Percentiles rank a stretch among this genome's conserved stretches.
Evolutionary conservation across 768 basidiomycete genomes (phyloP).

Genomic region (Pleurotus ostreatus): DNA sequence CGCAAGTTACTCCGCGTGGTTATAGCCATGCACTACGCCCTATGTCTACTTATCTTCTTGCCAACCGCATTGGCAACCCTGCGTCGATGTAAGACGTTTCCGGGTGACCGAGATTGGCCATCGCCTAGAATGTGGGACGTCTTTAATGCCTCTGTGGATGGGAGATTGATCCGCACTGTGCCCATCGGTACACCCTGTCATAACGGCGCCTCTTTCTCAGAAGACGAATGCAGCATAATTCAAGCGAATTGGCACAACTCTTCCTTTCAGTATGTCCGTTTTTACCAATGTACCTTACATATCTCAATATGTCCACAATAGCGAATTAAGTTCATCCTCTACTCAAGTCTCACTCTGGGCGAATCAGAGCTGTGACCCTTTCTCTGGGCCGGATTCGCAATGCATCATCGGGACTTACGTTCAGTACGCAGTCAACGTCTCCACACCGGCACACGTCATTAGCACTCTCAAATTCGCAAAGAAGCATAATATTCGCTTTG

Average conservation of each 20-base stretch:
- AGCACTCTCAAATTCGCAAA: constrained; percentile 14
- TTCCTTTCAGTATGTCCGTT: not conserved
- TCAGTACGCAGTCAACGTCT: not conserved
- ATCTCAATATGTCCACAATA: not conserved
- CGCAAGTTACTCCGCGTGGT: not conserved
- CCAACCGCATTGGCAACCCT: not conserved
- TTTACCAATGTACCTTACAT: not conserved
- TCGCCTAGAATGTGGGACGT: not conserved
- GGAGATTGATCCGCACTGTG: not conserved
- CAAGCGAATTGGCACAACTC: not conserved
- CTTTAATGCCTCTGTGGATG: not conserved
- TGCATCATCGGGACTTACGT: not conserved
- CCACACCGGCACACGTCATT: not conserved
- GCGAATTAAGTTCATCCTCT: not conserved
- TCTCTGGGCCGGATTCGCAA: not conserved
- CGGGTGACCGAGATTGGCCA: not conserved
- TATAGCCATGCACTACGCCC: not conserved
- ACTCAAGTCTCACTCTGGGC: not conserved
- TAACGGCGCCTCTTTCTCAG: not conserved
- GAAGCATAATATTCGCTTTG: constrained; percentile 16
- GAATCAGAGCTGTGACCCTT: not conserved
- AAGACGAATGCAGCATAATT: not conserved
- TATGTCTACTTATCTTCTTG: not conserved
- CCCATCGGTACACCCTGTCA: not conserved
- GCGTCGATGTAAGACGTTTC: not conserved